Evolutionary conservation across 257 asterid species (phyloP), one percentile per base, ranked within the genome.

Genomic region (Solanum piurae): DNA sequence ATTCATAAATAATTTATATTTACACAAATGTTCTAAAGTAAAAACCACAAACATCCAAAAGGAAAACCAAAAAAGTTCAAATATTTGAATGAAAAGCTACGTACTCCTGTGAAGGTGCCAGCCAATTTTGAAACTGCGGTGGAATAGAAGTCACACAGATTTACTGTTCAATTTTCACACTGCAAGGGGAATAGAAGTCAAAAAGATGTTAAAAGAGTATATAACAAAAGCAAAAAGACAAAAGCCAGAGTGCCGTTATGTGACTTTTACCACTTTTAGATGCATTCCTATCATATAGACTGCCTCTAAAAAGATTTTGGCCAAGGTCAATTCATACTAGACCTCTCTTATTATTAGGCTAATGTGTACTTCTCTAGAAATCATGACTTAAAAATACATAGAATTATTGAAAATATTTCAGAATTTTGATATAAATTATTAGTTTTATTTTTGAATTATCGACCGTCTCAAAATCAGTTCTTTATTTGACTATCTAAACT

Each of bases 181-280:
- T 14, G 62, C 21, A 49, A 49, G 21, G 62, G 1, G 21, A 52
- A 6, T 52, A 55, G 25, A 18, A 55, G 64, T 20, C 25, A 55
- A 55, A 52, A 55, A 55, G 64, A 55, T 55, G 11, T 44, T 44
- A 44, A 44, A 44, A 42, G 5, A 42, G 49, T 42, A 42, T 42
- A 42, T 14, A 52, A 89, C 90, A 92, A 90, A 85, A 87, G 76
- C 83, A 64, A 23, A 37, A 38, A 10, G 90, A 88, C 92, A 90
- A 89, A 89, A 79, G 25, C 83, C 40, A 79, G 49, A 37, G 86
- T 83, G 86, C 91, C 88, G 90, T 92, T 87, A 88, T 87, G 91
- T 90, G 92, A 89, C 88, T 71, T 90, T 20, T 25, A 40, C 33
- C 12, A 23, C 83, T 75, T 64, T 37, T 75, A 8, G 8, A 75